Evolutionary conservation across 2,329 filamentous ascomycete species (phyloP).

Genomic region (Aschersonia sp.): DNA sequence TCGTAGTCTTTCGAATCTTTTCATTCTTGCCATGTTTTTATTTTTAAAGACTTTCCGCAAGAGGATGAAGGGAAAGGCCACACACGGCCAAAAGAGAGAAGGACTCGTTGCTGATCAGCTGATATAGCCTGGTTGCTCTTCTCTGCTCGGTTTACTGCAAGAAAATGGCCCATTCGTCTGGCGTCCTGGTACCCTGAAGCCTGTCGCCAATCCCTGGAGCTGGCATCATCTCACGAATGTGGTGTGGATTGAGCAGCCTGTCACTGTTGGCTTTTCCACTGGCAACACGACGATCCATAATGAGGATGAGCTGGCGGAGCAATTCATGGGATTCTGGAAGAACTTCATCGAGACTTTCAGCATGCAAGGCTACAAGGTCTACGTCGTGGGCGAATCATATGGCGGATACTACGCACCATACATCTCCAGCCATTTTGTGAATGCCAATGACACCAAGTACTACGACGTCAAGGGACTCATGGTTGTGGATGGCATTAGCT

Average conservation of each 20-base stretch:
- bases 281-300: conserved; percentile 49
- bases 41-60: too few species aligned
- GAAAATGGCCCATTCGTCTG: conserved; percentile 65
- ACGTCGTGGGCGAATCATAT: conserved; percentile 59
- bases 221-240: conserved; percentile 40
- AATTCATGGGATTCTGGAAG: conserved; percentile 68
- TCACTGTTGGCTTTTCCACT: conserved; percentile 53
- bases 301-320: conserved; percentile 52
- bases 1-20: neutral
- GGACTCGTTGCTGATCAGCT: neutral
- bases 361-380: conserved; percentile 55
- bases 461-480: conserved; percentile 55
- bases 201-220: conserved; percentile 52
- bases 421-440: conserved; percentile 59
- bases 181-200: conserved; percentile 54
- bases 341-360: conserved; percentile 61
- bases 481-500: conserved; percentile 58
- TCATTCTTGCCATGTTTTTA: neutral
- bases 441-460: conserved; percentile 48
- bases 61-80: too few species aligned
- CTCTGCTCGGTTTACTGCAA: conserved; percentile 54
- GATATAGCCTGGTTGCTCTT: conserved; percentile 35
- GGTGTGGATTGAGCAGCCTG: conserved; percentile 59
- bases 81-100: neutral
- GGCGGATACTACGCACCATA: conserved; percentile 57